Base-by-base conservation (phyloP, 2,329 filamentous ascomycete genomes). In the Epichloe amarillans region DNA sequence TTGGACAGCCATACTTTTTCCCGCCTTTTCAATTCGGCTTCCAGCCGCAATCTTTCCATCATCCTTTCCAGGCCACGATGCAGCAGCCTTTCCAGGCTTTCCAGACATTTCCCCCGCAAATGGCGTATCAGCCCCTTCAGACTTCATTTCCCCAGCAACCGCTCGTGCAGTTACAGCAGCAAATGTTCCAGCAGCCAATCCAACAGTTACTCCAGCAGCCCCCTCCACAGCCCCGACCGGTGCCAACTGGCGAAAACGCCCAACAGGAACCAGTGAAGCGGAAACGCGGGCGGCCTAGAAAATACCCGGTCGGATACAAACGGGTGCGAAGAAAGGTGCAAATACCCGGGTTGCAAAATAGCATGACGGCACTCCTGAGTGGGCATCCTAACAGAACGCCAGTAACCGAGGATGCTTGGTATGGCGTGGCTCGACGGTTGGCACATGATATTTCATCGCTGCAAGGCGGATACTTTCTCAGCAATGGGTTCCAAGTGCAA, bases 281-380 rank as follows among this genome's bases (percentile, higher is more conserved):
- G 12, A 60, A 57, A 44, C 54, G 56, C 33, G 58, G 59, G 21
- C 59, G 59, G 10, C 55, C 59, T 17, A 59, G 51, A 30, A 54
- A 51, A 36, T 53, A 54, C 33, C 52, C 52, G 2, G 50, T 54
- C 3, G 47, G 50, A 4, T 52, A 52, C 47, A 52, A 52, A 39
- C 41, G 51, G 26, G 40, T 42, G 11, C 47, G 51, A 36, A 46
- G 35, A 36, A 52, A 46, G 37, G 42, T 40, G 17, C 46, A 46
- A 12, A 39, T 47, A 7, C 41, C 47, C 4, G 47, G 35, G 38
- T 30, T 54, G 15, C 38, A 54, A 14, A 54, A 52, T 19, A 39
- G 46, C 23, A 47, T 54, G 52, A 50, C 52, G 21, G 50, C 52
- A 17, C 46, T 52, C 10, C 4, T 54, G 14, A 42, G 47, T 19